Evolutionary conservation across 768 basidiomycete species (phyloP).

Genomic region (Kwoniella heveanensis): DNA sequence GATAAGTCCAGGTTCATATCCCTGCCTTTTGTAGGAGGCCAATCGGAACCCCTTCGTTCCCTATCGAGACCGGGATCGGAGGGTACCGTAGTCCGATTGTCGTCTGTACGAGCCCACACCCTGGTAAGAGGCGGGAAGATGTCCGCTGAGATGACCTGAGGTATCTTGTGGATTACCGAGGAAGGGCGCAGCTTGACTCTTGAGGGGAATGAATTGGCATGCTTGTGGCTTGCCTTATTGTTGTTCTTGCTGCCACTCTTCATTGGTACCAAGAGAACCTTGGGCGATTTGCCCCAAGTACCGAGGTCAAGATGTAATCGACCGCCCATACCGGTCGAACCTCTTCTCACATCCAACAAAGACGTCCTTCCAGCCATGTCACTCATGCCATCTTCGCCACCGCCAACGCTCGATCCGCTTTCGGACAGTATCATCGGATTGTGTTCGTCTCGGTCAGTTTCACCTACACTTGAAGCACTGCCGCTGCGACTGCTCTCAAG

Average conservation of each 20-base stretch:
- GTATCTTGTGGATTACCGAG: neutral
- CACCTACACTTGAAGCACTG: neutral
- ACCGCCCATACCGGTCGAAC: neutral
- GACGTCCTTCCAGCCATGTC: neutral
- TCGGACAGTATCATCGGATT: neutral
- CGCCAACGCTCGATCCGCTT: neutral
- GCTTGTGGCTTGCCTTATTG: neutral
- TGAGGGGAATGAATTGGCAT: neutral
- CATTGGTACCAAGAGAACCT: neutral
- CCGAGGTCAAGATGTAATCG: conserved; percentile 8
- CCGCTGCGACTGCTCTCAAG: neutral
- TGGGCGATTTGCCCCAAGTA: conserved; percentile 17
- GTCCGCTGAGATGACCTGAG: neutral
- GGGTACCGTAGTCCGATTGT: neutral
- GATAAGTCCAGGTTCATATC: conserved; percentile 12
- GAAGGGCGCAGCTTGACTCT: neutral
- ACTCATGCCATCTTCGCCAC: neutral
- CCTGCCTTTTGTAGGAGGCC: conserved; percentile 21
- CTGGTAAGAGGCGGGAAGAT: neutral
- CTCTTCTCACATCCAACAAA: neutral
- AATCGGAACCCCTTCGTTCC: conserved; percentile 20
- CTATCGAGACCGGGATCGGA: neutral
- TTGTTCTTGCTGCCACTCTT: neutral
- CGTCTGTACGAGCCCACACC: conserved; percentile 1
- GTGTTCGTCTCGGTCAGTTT: neutral